Evolutionary conservation across 1,284 basidiomycete genomes (phyloP), one percentile per base, ranked within the genome.

Genomic region (Pseudozyma sp.): DNA sequence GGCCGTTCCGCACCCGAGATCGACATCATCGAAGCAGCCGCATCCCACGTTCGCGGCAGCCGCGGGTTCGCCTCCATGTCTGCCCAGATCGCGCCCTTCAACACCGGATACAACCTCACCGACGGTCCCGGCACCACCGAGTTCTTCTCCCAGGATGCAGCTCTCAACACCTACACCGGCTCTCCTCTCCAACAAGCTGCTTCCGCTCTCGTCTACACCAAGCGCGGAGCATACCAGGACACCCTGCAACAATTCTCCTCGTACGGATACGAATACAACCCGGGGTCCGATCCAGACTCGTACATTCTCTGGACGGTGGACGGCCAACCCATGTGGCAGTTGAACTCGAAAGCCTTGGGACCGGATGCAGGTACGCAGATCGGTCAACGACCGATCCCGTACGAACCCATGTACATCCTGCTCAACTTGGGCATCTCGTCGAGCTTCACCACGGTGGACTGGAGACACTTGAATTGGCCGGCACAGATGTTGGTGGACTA

Each of bases 1-100:
- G 83, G 77, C 3, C 89, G 94, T 34, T 87, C 90, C 0, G 92
- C 93, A 0, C 94, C 93, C 6, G 93, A 95, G 85, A 94, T 96
- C 60, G 92, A 93, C 85, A 86, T 93, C 42, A 87, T 93, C 63
- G 92, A 93, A 83, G 92, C 91, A 13, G 56, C 65, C 9, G 85
- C 85, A 19, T 78, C 80, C 10, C 75, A 78, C 48, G 47, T 57
- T 7, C 52, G 54, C 0, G 66, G 64, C 10, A 57, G 54, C 40
- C 62, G 77, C n/a, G 80, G 81, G 7, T 66, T 63, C 42, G 71
- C 71, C 16, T 80, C 77, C 42, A 75, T 80, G 73, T 81, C 78
- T 4, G 57, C 68, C 7, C 82, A 84, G 55, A 67, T 81, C 6
- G 81, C 80, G 2, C 82, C 82, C 0, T 82, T 79, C 62, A 78